Evolutionary conservation across 805 yeast species (phyloP).

Genomic region (Nakazawaea anatomiae): DNA sequence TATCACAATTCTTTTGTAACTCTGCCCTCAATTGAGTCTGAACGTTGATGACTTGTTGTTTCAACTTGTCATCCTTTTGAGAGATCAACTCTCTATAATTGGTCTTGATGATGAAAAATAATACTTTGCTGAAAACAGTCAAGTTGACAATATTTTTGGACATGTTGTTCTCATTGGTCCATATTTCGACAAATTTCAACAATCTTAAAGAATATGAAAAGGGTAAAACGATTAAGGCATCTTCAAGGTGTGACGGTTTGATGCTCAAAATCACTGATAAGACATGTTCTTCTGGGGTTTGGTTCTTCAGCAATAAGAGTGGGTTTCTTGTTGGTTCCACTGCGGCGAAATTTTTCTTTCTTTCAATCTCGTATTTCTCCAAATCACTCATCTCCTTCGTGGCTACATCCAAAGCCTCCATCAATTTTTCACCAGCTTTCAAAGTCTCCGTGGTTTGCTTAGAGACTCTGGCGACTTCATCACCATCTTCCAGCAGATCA

Average conservation of each 20-base stretch:
- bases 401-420: slow-evolving; percentile 89
- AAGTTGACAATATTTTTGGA: slow-evolving; percentile 43
- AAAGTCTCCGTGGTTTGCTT: slow-evolving; percentile 86
- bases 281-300: slow-evolving; percentile 73
- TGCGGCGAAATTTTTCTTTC: slow-evolving; percentile 44
- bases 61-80: slow-evolving; percentile 58
- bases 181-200: slow-evolving; percentile 65
- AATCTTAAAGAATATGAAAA: slow-evolving; percentile 75
- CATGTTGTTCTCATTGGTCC: slow-evolving; percentile 49
- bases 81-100: slow-evolving; percentile 76
- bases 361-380: slow-evolving; percentile 42
- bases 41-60: slow-evolving; percentile 58
- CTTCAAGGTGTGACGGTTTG: slow-evolving; percentile 83
- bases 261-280: slow-evolving; percentile 65
- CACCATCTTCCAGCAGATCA: slow-evolving; percentile 22
- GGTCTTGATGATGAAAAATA: slow-evolving; percentile 66
- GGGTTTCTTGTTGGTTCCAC: slow-evolving; percentile 60
- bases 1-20: slow-evolving; percentile 44
- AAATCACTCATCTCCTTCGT: slow-evolving; percentile 56
- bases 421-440: slow-evolving; percentile 88
- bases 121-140: slow-evolving; percentile 63
- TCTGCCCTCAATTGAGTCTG: slow-evolving; percentile 55
- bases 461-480: slow-evolving; percentile 59
- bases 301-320: slow-evolving; percentile 64
- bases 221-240: slow-evolving; percentile 86